A percentile compares a stretch with the other conserved stretches of the same genome.
phyloP scores from a whole-genome alignment of 75 land plant genomes.

The Picea sitchensis region DNA sequence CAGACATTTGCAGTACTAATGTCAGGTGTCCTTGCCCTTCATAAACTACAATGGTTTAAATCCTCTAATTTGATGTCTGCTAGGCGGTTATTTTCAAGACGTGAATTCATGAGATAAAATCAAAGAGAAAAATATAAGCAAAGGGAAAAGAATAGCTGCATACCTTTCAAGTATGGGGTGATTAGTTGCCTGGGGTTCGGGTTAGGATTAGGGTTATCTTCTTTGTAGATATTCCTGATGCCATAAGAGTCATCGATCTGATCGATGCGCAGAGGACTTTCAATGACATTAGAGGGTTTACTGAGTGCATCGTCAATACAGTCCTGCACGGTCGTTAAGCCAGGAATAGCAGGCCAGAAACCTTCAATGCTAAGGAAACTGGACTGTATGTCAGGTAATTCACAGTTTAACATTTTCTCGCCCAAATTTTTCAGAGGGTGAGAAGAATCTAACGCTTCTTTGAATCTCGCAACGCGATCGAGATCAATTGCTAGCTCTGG shows the following conservation, averaged over 20 bases:
- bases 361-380: neutral
- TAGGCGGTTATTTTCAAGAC: too few relatives aligned
- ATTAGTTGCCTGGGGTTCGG: neutral
- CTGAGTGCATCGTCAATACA: neutral
- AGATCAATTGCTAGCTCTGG: slow-evolving; percentile 1
- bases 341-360: neutral
- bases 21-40: too few relatives aligned
- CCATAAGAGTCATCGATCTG: neutral
- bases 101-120: neutral
- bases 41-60: too few relatives aligned
- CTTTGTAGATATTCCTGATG: neutral
- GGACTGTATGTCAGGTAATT: neutral
- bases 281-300: neutral
- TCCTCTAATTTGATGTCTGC: too few relatives aligned
- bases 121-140: neutral
- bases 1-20: neutral
- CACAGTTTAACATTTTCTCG: neutral
- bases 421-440: neutral
- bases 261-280: neutral
- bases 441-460: neutral
- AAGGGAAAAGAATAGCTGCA: neutral
- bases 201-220: neutral
- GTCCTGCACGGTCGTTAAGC: neutral
- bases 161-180: neutral
- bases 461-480: neutral